Conservation (phyloP, 768 basidiomycete species). For the Agaricus sinodeliciosus region DNA sequence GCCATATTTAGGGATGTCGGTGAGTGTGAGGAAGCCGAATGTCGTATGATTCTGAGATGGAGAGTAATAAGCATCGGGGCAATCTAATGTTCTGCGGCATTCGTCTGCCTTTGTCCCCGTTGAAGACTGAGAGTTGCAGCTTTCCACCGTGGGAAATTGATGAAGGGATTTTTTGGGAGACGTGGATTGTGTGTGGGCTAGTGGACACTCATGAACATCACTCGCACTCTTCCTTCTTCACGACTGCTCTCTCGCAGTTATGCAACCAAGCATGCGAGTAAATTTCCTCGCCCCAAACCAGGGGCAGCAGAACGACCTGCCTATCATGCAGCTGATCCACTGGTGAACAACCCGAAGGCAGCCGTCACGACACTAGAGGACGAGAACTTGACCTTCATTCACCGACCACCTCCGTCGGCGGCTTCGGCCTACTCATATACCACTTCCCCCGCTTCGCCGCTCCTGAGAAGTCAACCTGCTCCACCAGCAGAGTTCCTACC, state of each 20-base stretch:
- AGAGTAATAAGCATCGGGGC: no score
- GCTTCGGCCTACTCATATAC: conserved; percentile 69
- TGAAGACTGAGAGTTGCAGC: no score
- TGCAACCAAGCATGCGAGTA: conserved; percentile 26
- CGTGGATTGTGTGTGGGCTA: not conserved
- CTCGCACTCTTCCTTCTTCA: conserved; percentile 19
- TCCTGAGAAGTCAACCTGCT: conserved; percentile 40
- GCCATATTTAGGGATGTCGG: no score
- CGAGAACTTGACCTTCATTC: conserved; percentile 68
- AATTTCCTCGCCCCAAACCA: conserved; percentile 41
- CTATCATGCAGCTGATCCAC: conserved; percentile 51
- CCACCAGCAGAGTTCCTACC: conserved; percentile 30
- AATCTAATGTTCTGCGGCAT: no score
- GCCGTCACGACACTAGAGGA: conserved; percentile 42
- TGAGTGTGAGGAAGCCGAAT: no score
- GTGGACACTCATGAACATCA: conserved; percentile 4
- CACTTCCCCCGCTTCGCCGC: conserved; percentile 63
- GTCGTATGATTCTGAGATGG: no score
- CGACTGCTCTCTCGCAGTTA: conserved; percentile 29
- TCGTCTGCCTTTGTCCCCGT: no score
- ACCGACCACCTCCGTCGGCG: conserved; percentile 76
- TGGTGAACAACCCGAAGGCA: conserved; percentile 45
- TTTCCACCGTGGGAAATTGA: conserved; percentile 6
- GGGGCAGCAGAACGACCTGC: conserved; percentile 50
- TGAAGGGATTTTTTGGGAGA: conserved; percentile 2